A percentile compares a stretch with the other conserved stretches of the same genome.
Evolutionary conservation across 768 basidiomycete genomes (phyloP).

Genomic region (Suillus variegatus): DNA sequence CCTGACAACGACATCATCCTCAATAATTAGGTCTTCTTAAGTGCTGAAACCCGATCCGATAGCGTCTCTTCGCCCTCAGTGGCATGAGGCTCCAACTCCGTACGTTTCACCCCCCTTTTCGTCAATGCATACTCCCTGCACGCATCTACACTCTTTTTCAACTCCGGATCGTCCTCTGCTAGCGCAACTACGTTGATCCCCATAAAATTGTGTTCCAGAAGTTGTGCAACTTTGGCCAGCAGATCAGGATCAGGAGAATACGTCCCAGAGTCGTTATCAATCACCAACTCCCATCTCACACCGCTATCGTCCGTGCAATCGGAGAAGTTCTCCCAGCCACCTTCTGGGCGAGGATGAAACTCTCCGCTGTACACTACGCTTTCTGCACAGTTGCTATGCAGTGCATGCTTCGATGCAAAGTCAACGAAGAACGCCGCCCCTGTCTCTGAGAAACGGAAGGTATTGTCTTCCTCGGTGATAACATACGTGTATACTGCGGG

Average conservation of each 20-base stretch:
- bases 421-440: slow-evolving; percentile 87
- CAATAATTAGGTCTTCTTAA: slow-evolving; percentile 4
- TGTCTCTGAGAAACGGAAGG: slow-evolving; percentile 83
- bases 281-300: slow-evolving; percentile 77
- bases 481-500: slow-evolving; percentile 87
- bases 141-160: slow-evolving; percentile 61
- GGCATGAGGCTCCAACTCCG: slow-evolving; percentile 67
- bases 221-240: slow-evolving; percentile 58
- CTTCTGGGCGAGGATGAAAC: slow-evolving; percentile 73
- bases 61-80: slow-evolving; percentile 56
- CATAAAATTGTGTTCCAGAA: slow-evolving; percentile 75
- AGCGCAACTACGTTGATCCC: slow-evolving; percentile 59
- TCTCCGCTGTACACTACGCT: slow-evolving; percentile 75
- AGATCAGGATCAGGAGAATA: slow-evolving; percentile 72
- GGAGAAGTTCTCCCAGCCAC: slow-evolving; percentile 65
- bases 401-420: slow-evolving; percentile 83
- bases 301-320: slow-evolving; percentile 55
- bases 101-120: slow-evolving; percentile 56
- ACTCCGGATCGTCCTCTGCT: slow-evolving; percentile 53
- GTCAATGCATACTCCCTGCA: slow-evolving; percentile 67
- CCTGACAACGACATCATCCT: slow-evolving; percentile 9
- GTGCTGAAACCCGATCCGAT: slow-evolving; percentile 28
- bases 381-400: slow-evolving; percentile 74
- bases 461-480: slow-evolving; percentile 72
- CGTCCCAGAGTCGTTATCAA: slow-evolving; percentile 87